Base-by-base conservation (phyloP, 148 eudicot species). In the Arctostaphylos glauca region DNA sequence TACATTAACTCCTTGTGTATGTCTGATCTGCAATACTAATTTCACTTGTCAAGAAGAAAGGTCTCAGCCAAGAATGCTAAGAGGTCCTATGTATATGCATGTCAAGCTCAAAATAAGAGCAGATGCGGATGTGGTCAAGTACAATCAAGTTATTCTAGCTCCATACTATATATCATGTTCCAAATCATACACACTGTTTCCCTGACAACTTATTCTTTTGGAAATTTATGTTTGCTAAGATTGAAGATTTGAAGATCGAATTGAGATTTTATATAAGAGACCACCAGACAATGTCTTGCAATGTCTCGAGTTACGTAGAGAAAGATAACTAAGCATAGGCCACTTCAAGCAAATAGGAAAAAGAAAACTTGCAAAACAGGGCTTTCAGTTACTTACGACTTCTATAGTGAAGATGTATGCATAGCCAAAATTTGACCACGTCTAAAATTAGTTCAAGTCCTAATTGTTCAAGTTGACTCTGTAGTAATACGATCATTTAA, bases 11-110 rank as follows among this genome's bases (percentile, higher is more conserved):
- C 6, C 80, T 25, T 6, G 9, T 31, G 9, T 14, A 53, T 5
- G 49, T 77, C 64, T 77, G 31, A 54, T 77, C 47, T 77, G 23
- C 62, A 50, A 50, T 48, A 14, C 5, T 12, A 76, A 76, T 76
- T 52, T 25, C 60, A 47, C 46, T 76, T 52, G 46, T 12, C 60
- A 47, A 46, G 55, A 74, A n/a, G 48, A 16, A 74, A 70, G 6
- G 71, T 12, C 71, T 4, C 15, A 70, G 48, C 15, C 48, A 14
- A 41, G n/a, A 70, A 70, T 70, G 74, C 41, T 2, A 2, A 4
- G 72, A 31, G 46, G 72, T 25, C 16, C 16, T 25, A 25, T 25
- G 44, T 12, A 10, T 62, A 23, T 62, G 14, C 68, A 25, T 25
- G 12, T 53, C 56, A 53, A 12, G 18, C 3, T 53, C 38, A 31